A percentile compares a stretch with the other conserved stretches of the same genome.
Conservation (phyloP, 148 eudicot genomes). For the Silene conica region DNA sequence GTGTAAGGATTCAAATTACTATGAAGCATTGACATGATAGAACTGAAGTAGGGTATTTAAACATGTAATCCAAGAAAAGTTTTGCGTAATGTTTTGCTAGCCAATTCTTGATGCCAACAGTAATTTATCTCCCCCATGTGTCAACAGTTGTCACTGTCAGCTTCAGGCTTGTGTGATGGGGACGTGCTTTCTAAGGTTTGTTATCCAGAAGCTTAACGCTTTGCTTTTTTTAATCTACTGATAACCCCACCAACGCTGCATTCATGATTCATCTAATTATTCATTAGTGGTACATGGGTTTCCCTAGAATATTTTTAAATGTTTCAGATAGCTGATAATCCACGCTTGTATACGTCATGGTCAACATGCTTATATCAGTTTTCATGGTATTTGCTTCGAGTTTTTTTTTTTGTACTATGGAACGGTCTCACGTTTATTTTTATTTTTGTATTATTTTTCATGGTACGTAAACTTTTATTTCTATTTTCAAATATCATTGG, state of each 20-base stretch:
- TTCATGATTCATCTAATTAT: background rate
- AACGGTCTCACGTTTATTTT: too few species aligned
- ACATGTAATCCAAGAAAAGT: background rate
- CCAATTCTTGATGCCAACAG: conserved; percentile 5
- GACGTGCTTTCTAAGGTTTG: conserved; percentile 94
- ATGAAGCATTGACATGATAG: background rate
- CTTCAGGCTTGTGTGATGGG: conserved; percentile 69
- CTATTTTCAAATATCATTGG: too few species aligned
- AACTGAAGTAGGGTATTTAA: background rate
- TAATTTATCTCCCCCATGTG: conserved; percentile 3
- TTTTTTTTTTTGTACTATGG: too few species aligned
- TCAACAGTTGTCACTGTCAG: conserved; percentile 81
- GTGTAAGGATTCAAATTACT: background rate
- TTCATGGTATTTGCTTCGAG: background rate
- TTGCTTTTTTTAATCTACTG: background rate
- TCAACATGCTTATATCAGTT: background rate
- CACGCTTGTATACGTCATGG: background rate
- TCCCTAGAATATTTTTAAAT: background rate
- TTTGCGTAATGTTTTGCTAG: background rate
- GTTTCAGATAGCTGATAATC: background rate
- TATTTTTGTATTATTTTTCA: too few species aligned
- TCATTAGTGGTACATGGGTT: background rate
- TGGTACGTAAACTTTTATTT: too few species aligned
- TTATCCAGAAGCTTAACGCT: conserved; percentile 1
- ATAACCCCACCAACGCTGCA: background rate